phyloP scores from a whole-genome alignment of 306 rosid genomes.

The Corylus heterophylla region DNA sequence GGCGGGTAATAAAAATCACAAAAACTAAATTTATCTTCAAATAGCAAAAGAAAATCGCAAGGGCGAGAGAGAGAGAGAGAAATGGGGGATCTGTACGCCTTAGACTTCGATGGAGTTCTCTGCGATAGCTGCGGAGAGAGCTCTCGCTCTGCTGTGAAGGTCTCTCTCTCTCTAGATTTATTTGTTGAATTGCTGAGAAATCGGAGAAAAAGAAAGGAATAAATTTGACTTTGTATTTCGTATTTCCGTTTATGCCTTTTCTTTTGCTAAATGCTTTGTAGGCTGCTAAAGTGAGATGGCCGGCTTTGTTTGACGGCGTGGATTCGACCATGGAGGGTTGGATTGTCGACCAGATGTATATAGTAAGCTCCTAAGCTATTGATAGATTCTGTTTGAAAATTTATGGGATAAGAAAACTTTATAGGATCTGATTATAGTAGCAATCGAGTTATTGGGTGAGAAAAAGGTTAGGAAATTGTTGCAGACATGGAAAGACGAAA shows the following conservation, averaged over 20 bases:
- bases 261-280: constrained; percentile 25
- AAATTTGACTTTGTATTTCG: background rate
- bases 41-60: background rate
- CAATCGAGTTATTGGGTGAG: constrained; percentile 16
- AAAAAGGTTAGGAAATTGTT: background rate
- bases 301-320: constrained; percentile 61
- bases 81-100: constrained; percentile 88
- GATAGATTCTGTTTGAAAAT: constrained; percentile 4
- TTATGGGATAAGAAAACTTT: background rate
- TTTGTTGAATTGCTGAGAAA: constrained; percentile 20
- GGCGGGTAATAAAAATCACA: background rate
- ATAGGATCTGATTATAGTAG: constrained; percentile 3
- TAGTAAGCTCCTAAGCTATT: constrained; percentile 39
- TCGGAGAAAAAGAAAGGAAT: background rate
- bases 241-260: background rate
- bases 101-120: constrained; percentile 90
- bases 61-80: constrained; percentile 8
- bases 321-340: constrained; percentile 62
- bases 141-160: constrained; percentile 87
- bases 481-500: background rate
- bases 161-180: constrained; percentile 8
- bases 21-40: background rate
- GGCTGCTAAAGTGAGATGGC: constrained; percentile 94
- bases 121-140: constrained; percentile 97
- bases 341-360: constrained; percentile 80